Evolutionary conservation across 495 filamentous ascomycete species (phyloP), one percentile per base, ranked within the genome.

Genomic region (Cryomyces minteri): DNA sequence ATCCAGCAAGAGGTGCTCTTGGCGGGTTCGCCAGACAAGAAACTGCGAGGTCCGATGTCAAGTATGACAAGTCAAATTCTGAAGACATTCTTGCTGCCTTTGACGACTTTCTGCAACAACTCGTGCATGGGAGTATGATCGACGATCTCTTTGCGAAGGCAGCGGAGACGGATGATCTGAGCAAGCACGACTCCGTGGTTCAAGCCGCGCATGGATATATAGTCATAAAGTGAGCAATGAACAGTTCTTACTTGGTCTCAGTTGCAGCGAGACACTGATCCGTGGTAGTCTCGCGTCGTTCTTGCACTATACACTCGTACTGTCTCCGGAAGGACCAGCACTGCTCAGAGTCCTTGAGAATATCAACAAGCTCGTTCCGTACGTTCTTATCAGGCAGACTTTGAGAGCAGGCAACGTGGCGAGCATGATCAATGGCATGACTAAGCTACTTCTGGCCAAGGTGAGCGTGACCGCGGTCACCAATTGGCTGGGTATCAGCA

Each of bases 321-420:
- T 77, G 11, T 77, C 75, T 0, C 71, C 78, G 0, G 70, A 80
- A 46, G 78, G 77, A 0, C 74, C 73, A 8, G 76, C 75, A 39
- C 54, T 82, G 14, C 53, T 80, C 33, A 70, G 70, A 40, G 58
- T 81, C 30, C 44, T 76, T 12, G 67, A 69, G 43, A 74, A 66
- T 41, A 61, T 73, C 9, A 71, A 82, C 48, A 67, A 62, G 39
- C 48, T 81, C 49, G 55, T 80, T 6, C 78, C 78, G 0, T 82
- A 81, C 48, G 56, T 66, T 28, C 54, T 75, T 40, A 62, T 81
- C 9, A 62, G 68, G 41, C 73, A 80, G 58, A 78, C 76, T 1
- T 59, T 82, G 4, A 70, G 70, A 34, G 65, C 81, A 31, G 76
- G 78, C 5, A 82, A 81, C 51, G 78, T 73, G 0, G 78, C 76